Percentiles rank a stretch among this genome's conserved stretches.
These are phyloP conservation scores for Endoconidiophora polonica DNA, from an alignment of 2,329 filamentous ascomycete genomes.

Conservation along the genomic window DNA sequence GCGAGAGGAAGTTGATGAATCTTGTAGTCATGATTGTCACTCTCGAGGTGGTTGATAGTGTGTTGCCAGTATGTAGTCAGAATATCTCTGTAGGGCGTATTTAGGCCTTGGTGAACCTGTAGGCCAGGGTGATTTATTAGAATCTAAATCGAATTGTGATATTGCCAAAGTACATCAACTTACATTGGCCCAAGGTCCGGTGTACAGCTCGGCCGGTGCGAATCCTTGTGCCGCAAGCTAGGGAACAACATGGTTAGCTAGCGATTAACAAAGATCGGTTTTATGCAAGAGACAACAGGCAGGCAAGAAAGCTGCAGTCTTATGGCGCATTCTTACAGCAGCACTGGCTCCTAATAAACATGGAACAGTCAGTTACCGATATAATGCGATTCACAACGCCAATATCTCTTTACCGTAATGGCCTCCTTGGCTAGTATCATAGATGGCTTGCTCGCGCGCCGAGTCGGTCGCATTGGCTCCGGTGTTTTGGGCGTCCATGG, in stretches of 20 bases:
- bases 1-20: conserved; percentile 89
- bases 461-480: neutral
- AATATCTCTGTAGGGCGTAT: conserved; percentile 87
- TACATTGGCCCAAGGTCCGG: conserved; percentile 90
- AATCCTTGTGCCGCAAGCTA: conserved; percentile 77
- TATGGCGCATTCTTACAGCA: conserved; percentile 20
- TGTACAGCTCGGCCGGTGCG: conserved; percentile 85
- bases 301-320: conserved; percentile 7
- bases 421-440: conserved; percentile 56
- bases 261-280: neutral
- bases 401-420: conserved; percentile 48
- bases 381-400: neutral
- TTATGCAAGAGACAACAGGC: neutral
- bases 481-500: neutral
- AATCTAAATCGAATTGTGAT: neutral
- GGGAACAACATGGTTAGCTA: conserved; percentile 10
- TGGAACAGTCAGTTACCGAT: neutral
- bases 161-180: conserved; percentile 18
- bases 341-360: conserved; percentile 30
- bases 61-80: conserved; percentile 99
- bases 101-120: conserved; percentile 87
- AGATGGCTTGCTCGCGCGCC: conserved; percentile 27
- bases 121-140: neutral
- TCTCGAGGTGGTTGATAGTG: conserved; percentile 88
- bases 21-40: conserved; percentile 94